Percentiles rank a stretch among this genome's conserved stretches.
Evolutionary conservation across 768 basidiomycete species (phyloP).

Genomic region (Paxillus rubicundulus): DNA sequence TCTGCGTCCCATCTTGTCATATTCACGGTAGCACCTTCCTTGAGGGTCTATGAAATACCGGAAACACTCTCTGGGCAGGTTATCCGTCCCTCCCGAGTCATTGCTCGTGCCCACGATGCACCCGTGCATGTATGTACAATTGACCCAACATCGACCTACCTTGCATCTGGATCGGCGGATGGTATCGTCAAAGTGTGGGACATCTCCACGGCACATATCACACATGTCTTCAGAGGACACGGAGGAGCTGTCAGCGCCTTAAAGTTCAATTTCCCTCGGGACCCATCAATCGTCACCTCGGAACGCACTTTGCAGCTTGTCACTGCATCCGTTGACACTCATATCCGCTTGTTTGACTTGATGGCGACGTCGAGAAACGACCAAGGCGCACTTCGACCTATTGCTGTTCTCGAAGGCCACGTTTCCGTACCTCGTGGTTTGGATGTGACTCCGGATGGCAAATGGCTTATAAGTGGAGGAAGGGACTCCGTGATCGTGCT

Average conservation of each 20-base stretch:
- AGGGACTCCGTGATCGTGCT: slow-evolving; percentile 90
- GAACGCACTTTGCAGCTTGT: slow-evolving; percentile 71
- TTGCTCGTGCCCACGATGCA: slow-evolving; percentile 86
- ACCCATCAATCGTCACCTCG: slow-evolving; percentile 47
- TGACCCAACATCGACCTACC: slow-evolving; percentile 84
- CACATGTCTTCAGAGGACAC: slow-evolving; percentile 94
- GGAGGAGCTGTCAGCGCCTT: slow-evolving; percentile 96
- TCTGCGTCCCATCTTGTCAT: slow-evolving; percentile 71
- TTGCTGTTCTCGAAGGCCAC: slow-evolving; percentile 90
- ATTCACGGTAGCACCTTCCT: slow-evolving; percentile 76
- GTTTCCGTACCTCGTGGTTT: slow-evolving; percentile 91
- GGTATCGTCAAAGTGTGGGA: slow-evolving; percentile 98
- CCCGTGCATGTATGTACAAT: slow-evolving; percentile 87
- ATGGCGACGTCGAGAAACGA: slow-evolving; percentile 58
- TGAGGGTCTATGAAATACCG: slow-evolving; percentile 84
- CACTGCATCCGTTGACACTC: slow-evolving; percentile 89
- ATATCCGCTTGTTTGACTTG: slow-evolving; percentile 90
- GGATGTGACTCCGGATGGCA: slow-evolving; percentile 80
- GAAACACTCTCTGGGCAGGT: slow-evolving; percentile 41
- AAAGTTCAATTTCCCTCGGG: slow-evolving; percentile 74
- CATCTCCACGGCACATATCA: slow-evolving; percentile 80
- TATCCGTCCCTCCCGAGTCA: slow-evolving; percentile 68
- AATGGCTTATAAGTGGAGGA: slow-evolving; percentile 88
- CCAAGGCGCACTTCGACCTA: slow-evolving; percentile 57
- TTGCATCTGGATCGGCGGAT: slow-evolving; percentile 95